phyloP scores from a whole-genome alignment of 78 protist genomes.

The Dictyostelium capitatum region DNA sequence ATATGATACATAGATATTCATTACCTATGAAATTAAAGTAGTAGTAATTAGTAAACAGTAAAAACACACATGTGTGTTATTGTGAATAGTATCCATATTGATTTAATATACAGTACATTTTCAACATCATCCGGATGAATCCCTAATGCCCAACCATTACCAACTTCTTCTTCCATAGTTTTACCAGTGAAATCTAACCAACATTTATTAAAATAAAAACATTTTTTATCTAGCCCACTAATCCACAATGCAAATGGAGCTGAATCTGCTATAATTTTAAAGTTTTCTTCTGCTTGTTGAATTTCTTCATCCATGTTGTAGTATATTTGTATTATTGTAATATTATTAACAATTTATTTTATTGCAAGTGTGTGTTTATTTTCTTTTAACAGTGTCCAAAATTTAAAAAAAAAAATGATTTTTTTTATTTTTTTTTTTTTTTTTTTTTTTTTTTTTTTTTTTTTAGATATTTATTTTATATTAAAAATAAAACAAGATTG shows the following conservation, averaged over 20 bases:
- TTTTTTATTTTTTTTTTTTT: too few relatives aligned
- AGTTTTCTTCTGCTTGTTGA: conserved; percentile 15
- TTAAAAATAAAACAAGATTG: too few relatives aligned
- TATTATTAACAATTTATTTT: not conserved
- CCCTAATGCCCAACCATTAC: conserved; percentile 43
- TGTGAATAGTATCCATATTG: too few relatives aligned
- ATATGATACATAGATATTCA: not conserved
- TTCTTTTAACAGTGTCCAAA: not conserved
- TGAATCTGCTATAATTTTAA: conserved; percentile 41
- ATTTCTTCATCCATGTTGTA: not conserved
- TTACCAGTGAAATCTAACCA: conserved; percentile 55
- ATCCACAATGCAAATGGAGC: conserved; percentile 60
- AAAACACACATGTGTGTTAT: too few relatives aligned
- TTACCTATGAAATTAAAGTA: too few relatives aligned
- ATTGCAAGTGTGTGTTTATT: not conserved
- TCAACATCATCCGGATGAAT: conserved; percentile 51
- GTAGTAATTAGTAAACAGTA: too few relatives aligned
- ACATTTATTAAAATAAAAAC: conserved; percentile 24
- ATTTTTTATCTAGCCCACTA: conserved; percentile 8
- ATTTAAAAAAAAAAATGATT: too few relatives aligned
- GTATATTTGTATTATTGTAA: not conserved
- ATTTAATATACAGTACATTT: too few relatives aligned
- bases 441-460: too few relatives aligned
- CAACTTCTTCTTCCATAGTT: conserved; percentile 27
- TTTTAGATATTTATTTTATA: too few relatives aligned